Base-by-base conservation (phyloP, 139 green algal genomes). In the Desmodesmus armatus region DNA sequence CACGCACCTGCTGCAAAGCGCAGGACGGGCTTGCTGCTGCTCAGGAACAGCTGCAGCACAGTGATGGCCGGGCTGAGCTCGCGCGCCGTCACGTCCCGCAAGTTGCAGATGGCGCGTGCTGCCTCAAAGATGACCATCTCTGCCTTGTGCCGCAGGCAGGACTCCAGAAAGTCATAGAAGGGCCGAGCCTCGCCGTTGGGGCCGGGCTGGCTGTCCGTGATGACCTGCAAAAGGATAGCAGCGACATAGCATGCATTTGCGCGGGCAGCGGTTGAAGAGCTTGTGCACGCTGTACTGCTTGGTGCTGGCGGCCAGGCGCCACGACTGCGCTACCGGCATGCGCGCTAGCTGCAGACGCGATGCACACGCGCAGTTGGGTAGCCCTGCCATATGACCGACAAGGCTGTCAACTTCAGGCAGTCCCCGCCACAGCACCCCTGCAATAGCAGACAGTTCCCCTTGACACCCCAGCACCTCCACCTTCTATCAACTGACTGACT, bases 21-120 rank as follows among this genome's bases (percentile, higher is more conserved):
- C 87, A 99, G 87, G 80, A 99, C 95, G 0, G 97, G 97, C 93
- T 99, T 99, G 87, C 91, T 95, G 87, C 94, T 98, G 86, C 88
- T 95, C 9, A 99, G 91, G 92, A 99, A 99, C 7, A 99, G 94
- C 94, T 99, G 97, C 82, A 99, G 93, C 40, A 99, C 97, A 5
- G 97, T 98, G 83, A 99, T 95, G 11, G 98, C 98, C 3, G 97
- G 97, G 27, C 93, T 91, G 0, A 99, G 94, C 93, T 99, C 97
- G 11, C 95, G 93, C 0, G 89, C 80, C 13, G 94, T 98, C 7
- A 99, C 96, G 31, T 97, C 94, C 23, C 88, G 91, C 87, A 99
- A 90, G 86, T 96, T 93, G 77, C 91, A 96, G 86, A 99, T 99
- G 37, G 97, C 98, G 5, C 97, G 94, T 3, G 97, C 98, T 1